These are phyloP conservation scores for Venturia aucupariae DNA, from an alignment of 2,329 filamentous ascomycete genomes.

Conservation along the genomic window DNA sequence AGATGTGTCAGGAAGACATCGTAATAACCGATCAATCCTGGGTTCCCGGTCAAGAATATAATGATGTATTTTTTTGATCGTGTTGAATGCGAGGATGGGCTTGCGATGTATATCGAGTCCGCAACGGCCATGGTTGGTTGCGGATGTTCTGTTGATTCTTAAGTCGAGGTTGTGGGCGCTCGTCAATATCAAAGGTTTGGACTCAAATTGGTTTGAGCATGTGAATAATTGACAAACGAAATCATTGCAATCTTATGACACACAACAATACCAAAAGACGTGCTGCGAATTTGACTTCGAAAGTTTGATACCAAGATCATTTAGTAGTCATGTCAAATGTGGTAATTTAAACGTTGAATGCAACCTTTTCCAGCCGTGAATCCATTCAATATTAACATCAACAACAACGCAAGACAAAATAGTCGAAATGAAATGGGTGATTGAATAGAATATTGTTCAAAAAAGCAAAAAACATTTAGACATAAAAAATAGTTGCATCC, in stretches of 20 bases:
- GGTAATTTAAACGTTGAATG: neutral
- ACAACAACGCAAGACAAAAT: too few relatives aligned
- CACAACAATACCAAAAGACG: neutral
- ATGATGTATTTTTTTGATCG: conserved; percentile 27
- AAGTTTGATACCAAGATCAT: neutral
- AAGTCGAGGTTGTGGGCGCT: neutral
- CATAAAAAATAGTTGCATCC: neutral
- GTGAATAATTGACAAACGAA: neutral
- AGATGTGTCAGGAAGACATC: conserved; percentile 54
- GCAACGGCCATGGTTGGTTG: neutral
- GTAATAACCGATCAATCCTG: conserved; percentile 68
- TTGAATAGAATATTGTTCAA: neutral
- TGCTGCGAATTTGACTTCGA: neutral
- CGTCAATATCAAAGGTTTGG: neutral
- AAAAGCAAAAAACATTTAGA: too few relatives aligned
- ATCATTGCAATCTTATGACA: neutral
- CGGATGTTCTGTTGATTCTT: neutral
- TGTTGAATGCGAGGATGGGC: neutral
- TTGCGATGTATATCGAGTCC: neutral
- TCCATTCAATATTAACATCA: too few relatives aligned
- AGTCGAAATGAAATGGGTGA: too few relatives aligned
- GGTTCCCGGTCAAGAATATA: conserved; percentile 69
- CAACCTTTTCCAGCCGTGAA: neutral
- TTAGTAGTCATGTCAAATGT: neutral
- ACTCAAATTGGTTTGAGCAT: neutral